Percentiles rank a stretch among this genome's conserved stretches.
Conservation (phyloP, 2,329 filamentous ascomycete genomes). For the Xylaria sp. region DNA sequence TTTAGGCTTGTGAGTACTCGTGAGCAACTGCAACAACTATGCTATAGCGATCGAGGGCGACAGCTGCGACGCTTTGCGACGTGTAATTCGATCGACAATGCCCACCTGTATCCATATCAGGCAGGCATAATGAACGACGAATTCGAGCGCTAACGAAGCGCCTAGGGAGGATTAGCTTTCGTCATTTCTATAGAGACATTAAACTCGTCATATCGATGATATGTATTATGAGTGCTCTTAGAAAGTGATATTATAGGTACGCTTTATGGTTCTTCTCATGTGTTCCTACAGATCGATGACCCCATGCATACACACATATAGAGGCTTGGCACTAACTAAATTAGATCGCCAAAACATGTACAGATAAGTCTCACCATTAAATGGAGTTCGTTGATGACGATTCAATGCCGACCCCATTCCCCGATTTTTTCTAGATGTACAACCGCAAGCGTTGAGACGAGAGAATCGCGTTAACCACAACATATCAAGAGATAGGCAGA, state of each 20-base stretch:
- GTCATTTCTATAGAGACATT: slow-evolving; percentile 3
- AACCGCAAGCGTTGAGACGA: not conserved
- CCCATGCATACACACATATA: slow-evolving; percentile 3
- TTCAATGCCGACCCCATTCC: not conserved
- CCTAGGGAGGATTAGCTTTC: slow-evolving; percentile 36
- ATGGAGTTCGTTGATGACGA: not conserved
- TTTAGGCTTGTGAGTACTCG: no score
- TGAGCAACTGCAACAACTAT: no score
- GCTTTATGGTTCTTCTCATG: not conserved
- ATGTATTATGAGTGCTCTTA: not conserved
- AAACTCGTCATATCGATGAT: not conserved
- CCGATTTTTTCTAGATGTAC: not conserved
- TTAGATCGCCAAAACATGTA: not conserved
- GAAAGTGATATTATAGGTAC: not conserved
- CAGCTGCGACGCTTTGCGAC: no score
- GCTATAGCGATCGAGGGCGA: no score
- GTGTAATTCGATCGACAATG: no score
- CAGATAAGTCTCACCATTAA: not conserved
- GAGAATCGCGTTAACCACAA: not conserved
- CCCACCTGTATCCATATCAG: no score
- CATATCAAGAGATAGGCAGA: not conserved
- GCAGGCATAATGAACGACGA: slow-evolving; percentile 68
- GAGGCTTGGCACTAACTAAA: not conserved
- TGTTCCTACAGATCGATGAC: slow-evolving; percentile 25
- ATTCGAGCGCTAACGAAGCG: slow-evolving; percentile 62